Conservation (phyloP, 2,329 filamentous ascomycete species). For the Alternaria panax region DNA sequence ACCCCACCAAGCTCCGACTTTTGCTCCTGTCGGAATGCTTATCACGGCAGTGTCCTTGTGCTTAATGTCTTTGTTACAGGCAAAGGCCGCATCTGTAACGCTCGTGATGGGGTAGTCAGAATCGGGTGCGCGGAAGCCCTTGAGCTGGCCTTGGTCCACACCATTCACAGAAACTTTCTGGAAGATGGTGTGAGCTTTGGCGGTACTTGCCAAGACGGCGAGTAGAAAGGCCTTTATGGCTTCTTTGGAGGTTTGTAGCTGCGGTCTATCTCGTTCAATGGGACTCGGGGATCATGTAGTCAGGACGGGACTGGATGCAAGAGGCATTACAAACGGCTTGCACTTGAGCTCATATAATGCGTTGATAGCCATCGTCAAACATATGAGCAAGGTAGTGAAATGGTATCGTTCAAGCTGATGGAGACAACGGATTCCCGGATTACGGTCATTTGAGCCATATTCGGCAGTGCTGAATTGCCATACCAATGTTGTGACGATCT, state of each 20-base stretch:
- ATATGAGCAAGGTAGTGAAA: neutral
- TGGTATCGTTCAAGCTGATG: neutral
- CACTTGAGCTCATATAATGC: neutral
- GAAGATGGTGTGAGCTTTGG: slow-evolving; percentile 51
- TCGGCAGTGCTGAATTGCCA: neutral
- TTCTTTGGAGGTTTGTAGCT: neutral
- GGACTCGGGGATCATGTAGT: neutral
- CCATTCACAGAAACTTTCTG: slow-evolving; percentile 58
- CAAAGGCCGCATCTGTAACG: slow-evolving; percentile 52
- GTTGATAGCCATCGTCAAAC: neutral
- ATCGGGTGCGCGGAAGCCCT: slow-evolving; percentile 57
- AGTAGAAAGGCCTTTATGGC: slow-evolving; percentile 26
- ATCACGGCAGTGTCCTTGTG: slow-evolving; percentile 52
- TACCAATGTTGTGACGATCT: neutral
- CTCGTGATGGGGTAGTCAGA: slow-evolving; percentile 58
- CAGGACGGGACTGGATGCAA: neutral
- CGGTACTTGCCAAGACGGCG: slow-evolving; percentile 24
- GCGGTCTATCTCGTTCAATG: neutral
- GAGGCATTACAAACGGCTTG: neutral
- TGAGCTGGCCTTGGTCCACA: slow-evolving; percentile 58
- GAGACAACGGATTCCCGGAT: neutral
- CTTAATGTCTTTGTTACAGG: slow-evolving; percentile 53
- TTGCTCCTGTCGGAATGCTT: slow-evolving; percentile 57
- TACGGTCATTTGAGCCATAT: neutral
- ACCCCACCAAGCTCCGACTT: slow-evolving; percentile 57